A percentile compares a stretch with the other conserved stretches of the same genome.
Conservation (phyloP, 352 stramenopile genomes). For the Bremia lactucae region DNA sequence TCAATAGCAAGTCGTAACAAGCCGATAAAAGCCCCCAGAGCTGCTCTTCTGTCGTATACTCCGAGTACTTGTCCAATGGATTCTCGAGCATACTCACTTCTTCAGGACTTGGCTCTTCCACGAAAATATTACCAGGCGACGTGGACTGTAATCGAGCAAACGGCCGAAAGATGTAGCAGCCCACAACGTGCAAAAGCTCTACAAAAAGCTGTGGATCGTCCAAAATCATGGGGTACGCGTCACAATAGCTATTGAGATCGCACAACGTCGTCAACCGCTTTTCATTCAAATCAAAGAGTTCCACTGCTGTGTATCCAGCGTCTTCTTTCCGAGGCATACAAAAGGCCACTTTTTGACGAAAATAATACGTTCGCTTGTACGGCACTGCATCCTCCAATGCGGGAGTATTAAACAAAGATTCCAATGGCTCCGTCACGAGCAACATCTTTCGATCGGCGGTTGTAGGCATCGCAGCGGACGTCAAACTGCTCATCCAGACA, state of each 20-base stretch:
- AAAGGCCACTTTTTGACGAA: slow-evolving; percentile 77
- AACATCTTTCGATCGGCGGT: slow-evolving; percentile 61
- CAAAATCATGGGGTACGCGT: slow-evolving; percentile 72
- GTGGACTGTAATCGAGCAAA: slow-evolving; percentile 41
- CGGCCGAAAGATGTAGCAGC: slow-evolving; percentile 74
- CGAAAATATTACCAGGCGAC: slow-evolving; percentile 68
- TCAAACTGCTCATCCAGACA: slow-evolving; percentile 81
- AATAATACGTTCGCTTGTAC: slow-evolving; percentile 80
- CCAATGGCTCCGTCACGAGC: slow-evolving; percentile 40
- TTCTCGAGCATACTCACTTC: slow-evolving; percentile 47
- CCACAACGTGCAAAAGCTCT: slow-evolving; percentile 70
- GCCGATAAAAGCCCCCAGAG: slow-evolving; percentile 69
- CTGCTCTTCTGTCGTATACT: slow-evolving; percentile 78
- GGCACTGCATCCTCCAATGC: slow-evolving; percentile 68
- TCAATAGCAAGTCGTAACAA: slow-evolving; percentile 74
- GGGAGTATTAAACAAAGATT: slow-evolving; percentile 68
- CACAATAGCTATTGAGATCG: slow-evolving; percentile 81
- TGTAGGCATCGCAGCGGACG: slow-evolving; percentile 66
- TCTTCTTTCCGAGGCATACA: slow-evolving; percentile 57
- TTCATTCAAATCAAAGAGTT: slow-evolving; percentile 82
- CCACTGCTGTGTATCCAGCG: slow-evolving; percentile 24
- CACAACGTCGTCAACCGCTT: slow-evolving; percentile 72
- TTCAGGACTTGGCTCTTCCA: slow-evolving; percentile 65
- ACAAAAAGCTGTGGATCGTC: slow-evolving; percentile 73
- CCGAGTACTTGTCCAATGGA: slow-evolving; percentile 75